Evolutionary conservation across 257 asterid species (phyloP), one percentile per base, ranked within the genome.

Genomic region (Anisodus acutangulus): DNA sequence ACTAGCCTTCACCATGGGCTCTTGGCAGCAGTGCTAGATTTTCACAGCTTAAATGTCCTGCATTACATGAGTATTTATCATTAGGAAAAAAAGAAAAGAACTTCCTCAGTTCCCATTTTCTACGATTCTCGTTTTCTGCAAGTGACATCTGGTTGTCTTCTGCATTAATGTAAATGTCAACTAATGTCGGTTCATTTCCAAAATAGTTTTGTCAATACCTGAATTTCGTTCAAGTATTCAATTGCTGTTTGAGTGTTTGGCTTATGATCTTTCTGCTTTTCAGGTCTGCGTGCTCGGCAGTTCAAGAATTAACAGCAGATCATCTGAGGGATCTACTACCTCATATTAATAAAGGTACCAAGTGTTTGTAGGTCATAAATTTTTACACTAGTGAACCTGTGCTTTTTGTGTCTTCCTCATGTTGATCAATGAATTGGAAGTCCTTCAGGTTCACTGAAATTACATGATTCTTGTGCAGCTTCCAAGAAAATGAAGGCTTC

Each of bases 231-330:
- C 47, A 51, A 76, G 47, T 51, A 22, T 26, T 12, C 63, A 53
- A 76, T 13, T 76, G 63, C 47, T 22, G 19, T 51, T 22, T 53
- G 43, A 7, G 62, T 43, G 10, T 69, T 69, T 26, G 31, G 68
- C 43, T 74, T 78, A 47, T 64, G 49, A 16, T 86, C 80, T 64
- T 43, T 68, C 82, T 82, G 55, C 85, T 79, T 17, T 49, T 85
- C 92, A 96, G 99, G 86, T 91, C 98, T 79, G 62, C 39, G 67
- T 96, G 98, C 91, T 90, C 97, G 6, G 93, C 88, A 69, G 89
- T 86, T 82, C 93, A 91, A 91, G 97, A 94, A 87, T 85, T 94
- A 86, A 85, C 95, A 41, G 64, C 76, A 19, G 93, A 90, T 83
- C 89, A 87, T 89, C 93, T 96, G 66, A 89, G 93, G 78, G 91